Evolutionary conservation across 495 filamentous ascomycete genomes (phyloP), one percentile per base, ranked within the genome.

Genomic region (Penicillium subrubescens): DNA sequence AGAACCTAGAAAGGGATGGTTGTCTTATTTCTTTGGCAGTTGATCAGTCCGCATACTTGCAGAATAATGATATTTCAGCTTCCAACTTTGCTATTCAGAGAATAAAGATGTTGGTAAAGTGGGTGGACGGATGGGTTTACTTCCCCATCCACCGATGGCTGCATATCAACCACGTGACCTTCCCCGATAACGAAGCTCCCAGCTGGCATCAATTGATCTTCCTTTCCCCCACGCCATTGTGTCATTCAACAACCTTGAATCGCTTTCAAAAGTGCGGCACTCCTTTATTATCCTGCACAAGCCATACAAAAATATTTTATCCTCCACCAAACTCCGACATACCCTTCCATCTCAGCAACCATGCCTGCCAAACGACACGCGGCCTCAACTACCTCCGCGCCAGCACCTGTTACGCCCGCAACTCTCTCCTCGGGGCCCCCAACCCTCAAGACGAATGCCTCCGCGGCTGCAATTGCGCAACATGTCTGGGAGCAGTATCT

Each of bases 401-500:
- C 79, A 39, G 71, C 56, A 44, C 69, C 66, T 51, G 41, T 75
- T 33, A 62, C 78, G 43, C 59, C 76, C 11, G 55, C 75, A 70
- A 80, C 72, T 61, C 83, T 76, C 63, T 78, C 78, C 78, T 84
- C 81, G 46, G 75, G 81, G 53, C 73, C 79, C 34, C 63, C 73
- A 23, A 75, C 77, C 19, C 75, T 78, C 52, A 70, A 77, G 64
- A 62, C 76, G 55, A 78, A 81, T 69, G 76, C 81, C 71, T 79
- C 78, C 50, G 77, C 86, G 14, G 74, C 79, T 65, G 80, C 88
- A 37, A 86, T 89, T 46, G 72, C 81, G 33, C 63, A 76, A 12
- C 71, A 80, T 68, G 80, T 96, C 54, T 88, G 88, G 85, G 81
- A 88, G 63, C 87, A 92, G 69, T 99, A 99, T 77, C 71, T 86